Evolutionary conservation across 2,329 filamentous ascomycete genomes (phyloP), one percentile per base, ranked within the genome.

Genomic region (Boeremia exigua): DNA sequence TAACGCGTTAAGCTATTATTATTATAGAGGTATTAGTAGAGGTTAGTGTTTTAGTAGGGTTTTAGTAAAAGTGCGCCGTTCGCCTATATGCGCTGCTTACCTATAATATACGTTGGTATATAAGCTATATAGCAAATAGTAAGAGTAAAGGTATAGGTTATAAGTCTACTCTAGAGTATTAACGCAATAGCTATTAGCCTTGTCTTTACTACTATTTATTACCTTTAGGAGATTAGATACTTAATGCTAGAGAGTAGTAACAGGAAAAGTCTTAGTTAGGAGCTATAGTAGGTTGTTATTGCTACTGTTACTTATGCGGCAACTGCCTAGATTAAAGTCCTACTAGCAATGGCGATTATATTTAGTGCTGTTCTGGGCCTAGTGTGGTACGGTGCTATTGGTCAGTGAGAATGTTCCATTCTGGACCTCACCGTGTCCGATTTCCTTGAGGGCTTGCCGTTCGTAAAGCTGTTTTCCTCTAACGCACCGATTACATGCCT

Each of bases 281-380:
- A 80, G 62, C 75, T 77, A 1, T 80, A 73, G 76, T 80, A 77
- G 77, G 77, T 79, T 0, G 78, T 79, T n/a, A 72, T 79, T 19
- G 70, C 76, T 27, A 74, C 76, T 2, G 52, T 77, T 6, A 73
- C 72, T 7, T 80, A 78, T 62, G 74, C 75, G 0, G 76, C 74
- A 29, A 75, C 70, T 29, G 73, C 71, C 27, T 76, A 75, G 71
- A 78, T 79, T 45, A 61, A 63, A n/a, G 55, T 78, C 1, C 69
- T 72, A 9, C 72, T 76, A n/a, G 70, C 76, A 0, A n/a, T 72
- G 28, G 76, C 77, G 3, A 78, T 79, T 48, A 15, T 78, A 6
- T 50, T 76, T 10, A 77, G 78, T 2, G 76, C 72, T 7, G 62
- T 74, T 1, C 56, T 78, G 56, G 77, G 78, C 0, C 37, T 79